These are phyloP conservation scores for Castanospermum australe DNA, from an alignment of 306 rosid species.

Conservation along the genomic window DNA sequence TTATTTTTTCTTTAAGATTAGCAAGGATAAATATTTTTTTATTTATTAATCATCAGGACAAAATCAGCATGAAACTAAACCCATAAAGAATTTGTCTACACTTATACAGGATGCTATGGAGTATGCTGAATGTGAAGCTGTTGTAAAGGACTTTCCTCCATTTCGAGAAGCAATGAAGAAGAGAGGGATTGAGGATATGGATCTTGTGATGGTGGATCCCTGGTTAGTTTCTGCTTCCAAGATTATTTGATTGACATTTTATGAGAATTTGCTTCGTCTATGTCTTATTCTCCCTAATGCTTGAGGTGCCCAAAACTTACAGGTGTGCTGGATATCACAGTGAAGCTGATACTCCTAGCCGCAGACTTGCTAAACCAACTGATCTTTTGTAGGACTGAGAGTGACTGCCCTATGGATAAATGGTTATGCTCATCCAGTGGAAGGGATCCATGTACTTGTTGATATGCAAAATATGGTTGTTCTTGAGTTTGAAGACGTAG, in stretches of 20 bases:
- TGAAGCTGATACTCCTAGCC: slow-evolving; percentile 83
- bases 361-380: slow-evolving; percentile 80
- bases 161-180: slow-evolving; percentile 83
- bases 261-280: neutral
- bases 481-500: slow-evolving; percentile 79
- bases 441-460: slow-evolving; percentile 83
- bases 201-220: slow-evolving; percentile 86
- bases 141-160: slow-evolving; percentile 70
- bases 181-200: slow-evolving; percentile 89
- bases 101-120: slow-evolving; percentile 71
- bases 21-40: too few species aligned
- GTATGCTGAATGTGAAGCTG: slow-evolving; percentile 87
- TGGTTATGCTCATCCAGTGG: slow-evolving; percentile 89
- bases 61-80: too few species aligned
- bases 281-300: slow-evolving; percentile 8
- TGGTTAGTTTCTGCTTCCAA: slow-evolving; percentile 48
- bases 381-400: slow-evolving; percentile 80
- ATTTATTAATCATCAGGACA: too few species aligned
- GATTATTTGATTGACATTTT: neutral
- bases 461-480: slow-evolving; percentile 85
- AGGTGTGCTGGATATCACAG: slow-evolving; percentile 85
- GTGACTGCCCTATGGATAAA: slow-evolving; percentile 88
- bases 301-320: slow-evolving; percentile 7
- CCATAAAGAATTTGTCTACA: slow-evolving; percentile 1
- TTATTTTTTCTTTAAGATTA: too few species aligned